Conservation (phyloP, 1,139 yeast species). For the Blastobotrys proliferans region DNA sequence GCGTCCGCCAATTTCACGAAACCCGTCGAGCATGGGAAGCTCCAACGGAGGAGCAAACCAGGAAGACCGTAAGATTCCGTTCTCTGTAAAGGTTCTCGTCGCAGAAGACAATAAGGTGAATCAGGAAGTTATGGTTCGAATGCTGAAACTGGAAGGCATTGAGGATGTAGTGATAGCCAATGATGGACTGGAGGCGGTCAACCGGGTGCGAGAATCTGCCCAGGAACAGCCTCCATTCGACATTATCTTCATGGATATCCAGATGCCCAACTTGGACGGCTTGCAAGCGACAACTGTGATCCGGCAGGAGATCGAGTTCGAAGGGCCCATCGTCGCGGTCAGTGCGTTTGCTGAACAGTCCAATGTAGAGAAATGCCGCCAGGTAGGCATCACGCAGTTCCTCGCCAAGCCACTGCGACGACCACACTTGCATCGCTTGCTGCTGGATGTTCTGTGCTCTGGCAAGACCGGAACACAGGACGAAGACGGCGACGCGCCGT, state of each 20-base stretch:
- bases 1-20: slow-evolving; percentile 24
- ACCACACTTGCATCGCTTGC: slow-evolving; percentile 24
- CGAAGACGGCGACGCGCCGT: too few species aligned
- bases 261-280: slow-evolving; percentile 95
- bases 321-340: slow-evolving; percentile 80
- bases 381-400: slow-evolving; percentile 87
- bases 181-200: slow-evolving; percentile 88
- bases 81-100: slow-evolving; percentile 60
- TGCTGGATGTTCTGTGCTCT: slow-evolving; percentile 20
- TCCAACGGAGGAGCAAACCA: slow-evolving; percentile 7
- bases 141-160: slow-evolving; percentile 83
- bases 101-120: slow-evolving; percentile 94
- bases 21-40: slow-evolving; percentile 22
- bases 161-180: slow-evolving; percentile 70
- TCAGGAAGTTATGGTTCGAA: slow-evolving; percentile 87
- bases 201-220: slow-evolving; percentile 40
- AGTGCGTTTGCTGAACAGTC: slow-evolving; percentile 95
- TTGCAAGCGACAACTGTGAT: slow-evolving; percentile 72
- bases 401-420: slow-evolving; percentile 64
- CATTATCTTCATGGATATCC: slow-evolving; percentile 90
- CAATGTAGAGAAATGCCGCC: slow-evolving; percentile 77
- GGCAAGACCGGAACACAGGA: too few species aligned
- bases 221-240: slow-evolving; percentile 53
- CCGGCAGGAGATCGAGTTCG: slow-evolving; percentile 54
- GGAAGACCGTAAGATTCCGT: slow-evolving; percentile 23